Base-by-base conservation (phyloP, 352 stramenopile species). In the Halophytophthora batemanensis region DNA sequence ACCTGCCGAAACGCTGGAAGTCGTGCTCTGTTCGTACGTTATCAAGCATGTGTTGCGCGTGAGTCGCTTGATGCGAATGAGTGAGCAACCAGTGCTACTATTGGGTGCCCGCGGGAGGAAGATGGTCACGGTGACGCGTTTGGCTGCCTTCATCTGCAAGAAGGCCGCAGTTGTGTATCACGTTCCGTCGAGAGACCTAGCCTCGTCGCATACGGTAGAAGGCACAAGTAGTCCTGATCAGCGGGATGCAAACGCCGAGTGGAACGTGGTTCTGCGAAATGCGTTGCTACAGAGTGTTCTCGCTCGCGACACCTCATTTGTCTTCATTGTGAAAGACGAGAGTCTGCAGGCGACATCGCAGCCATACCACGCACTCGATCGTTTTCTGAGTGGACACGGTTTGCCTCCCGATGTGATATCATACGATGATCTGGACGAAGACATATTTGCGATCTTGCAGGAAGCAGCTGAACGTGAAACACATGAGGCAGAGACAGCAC, bases 251-350 rank as follows among this genome's bases (percentile, higher is more conserved):
- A 38, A n/a, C 10, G 53, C 34, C 3, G 15, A 43, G 2, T 89
- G 82, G 77, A 74, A 64, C 15, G 12, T 7, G 6, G 35, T 35
- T 5, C 53, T 89, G 7, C 78, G 72, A 50, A 25, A 45, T 15
- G 74, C 64, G 2, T 50, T 93, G 28, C 25, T 89, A 0, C 51
- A 59, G 22, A 77, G 64, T 12, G 57, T 85, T n/a, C 57, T 56
- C 1, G 43, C 62, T 10, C 59, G 35, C 0, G 71, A 86, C 22
- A 44, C 77, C 4, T 38, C 61, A 0, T 22, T 77, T 2, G 74
- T 93, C 13, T 61, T 90, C 13, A 66, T 90, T 19, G 46, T 90
- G 18, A 84, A 90, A 34, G 74, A 88, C 41, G 18, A 38, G 6
- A 55, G 54, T 19, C 48, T 85, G 10, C 40, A 59, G 15, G 31